These are phyloP conservation scores for Sisymbrium irio DNA, from an alignment of 345 rosid genomes.

Conservation along the genomic window DNA sequence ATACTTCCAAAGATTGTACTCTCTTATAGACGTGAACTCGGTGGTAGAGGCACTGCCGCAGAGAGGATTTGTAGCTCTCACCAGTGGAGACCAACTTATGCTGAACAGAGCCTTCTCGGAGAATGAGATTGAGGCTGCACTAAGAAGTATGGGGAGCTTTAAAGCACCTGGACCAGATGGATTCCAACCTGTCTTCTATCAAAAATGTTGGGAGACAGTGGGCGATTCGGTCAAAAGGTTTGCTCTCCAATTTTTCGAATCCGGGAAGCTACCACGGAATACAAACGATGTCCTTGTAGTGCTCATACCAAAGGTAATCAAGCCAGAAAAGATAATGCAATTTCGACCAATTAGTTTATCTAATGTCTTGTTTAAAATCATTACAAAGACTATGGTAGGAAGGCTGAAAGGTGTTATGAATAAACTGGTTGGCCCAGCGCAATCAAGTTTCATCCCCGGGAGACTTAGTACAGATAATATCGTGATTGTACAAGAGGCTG, in stretches of 20 bases:
- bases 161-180: no score
- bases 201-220: not conserved
- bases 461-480: not conserved
- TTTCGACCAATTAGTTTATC: not conserved
- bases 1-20: no score
- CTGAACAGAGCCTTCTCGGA: no score
- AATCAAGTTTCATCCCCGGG: not conserved
- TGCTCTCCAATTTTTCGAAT: not conserved
- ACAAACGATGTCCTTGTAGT: not conserved
- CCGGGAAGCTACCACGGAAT: fast-evolving
- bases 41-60: no score
- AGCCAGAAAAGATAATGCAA: not conserved
- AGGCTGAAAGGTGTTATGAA: not conserved
- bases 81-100: no score
- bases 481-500: not conserved
- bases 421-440: not conserved
- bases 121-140: no score
- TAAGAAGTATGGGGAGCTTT: no score
- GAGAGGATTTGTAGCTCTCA: no score
- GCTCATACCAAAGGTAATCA: not conserved
- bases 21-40: no score
- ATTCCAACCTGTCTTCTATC: no score
- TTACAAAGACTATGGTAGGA: not conserved
- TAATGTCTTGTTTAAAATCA: not conserved
- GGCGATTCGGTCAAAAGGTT: not conserved